Evolutionary conservation across 2,329 filamentous ascomycete genomes (phyloP).

Genomic region (Ascochyta viciae-villosae): DNA sequence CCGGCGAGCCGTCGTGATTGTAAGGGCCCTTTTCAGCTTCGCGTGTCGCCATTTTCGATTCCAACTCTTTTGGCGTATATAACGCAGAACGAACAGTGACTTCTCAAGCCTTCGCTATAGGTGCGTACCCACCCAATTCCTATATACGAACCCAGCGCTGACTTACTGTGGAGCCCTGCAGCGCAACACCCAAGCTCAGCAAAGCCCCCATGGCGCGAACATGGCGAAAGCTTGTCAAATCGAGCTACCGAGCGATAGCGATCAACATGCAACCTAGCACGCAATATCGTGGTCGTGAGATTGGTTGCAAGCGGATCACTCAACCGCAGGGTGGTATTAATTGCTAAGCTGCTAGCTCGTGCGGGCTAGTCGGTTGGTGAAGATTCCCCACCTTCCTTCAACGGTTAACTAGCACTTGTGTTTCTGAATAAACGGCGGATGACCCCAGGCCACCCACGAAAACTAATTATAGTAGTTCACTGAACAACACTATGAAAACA

Average conservation of each 20-base stretch:
- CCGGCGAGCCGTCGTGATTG: conserved; percentile 20
- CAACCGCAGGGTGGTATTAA: conserved; percentile 12
- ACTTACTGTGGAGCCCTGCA: neutral
- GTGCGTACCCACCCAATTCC: neutral
- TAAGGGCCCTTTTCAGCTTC: conserved; percentile 28
- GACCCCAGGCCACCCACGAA: too few species aligned
- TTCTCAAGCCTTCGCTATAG: neutral
- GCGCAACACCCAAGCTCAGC: conserved; percentile 20
- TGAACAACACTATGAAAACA: too few species aligned
- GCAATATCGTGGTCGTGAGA: conserved; percentile 25
- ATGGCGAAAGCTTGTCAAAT: conserved; percentile 17
- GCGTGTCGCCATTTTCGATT: conserved; percentile 12
- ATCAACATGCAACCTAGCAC: conserved; percentile 27
- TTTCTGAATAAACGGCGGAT: too few species aligned
- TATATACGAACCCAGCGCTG: neutral
- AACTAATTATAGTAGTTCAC: too few species aligned
- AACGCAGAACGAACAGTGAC: neutral
- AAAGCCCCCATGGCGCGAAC: conserved; percentile 30
- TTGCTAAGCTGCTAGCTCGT: conserved; percentile 9
- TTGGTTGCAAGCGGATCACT: conserved; percentile 21
- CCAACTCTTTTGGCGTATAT: neutral
- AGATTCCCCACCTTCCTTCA: neutral
- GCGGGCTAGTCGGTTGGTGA: neutral
- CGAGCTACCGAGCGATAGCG: conserved; percentile 4
- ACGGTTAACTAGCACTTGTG: too few species aligned